Percentiles rank a stretch among this genome's conserved stretches.
These are phyloP conservation scores for Caloboletus firmus DNA, from an alignment of 1,284 basidiomycete species.

Conservation along the genomic window DNA sequence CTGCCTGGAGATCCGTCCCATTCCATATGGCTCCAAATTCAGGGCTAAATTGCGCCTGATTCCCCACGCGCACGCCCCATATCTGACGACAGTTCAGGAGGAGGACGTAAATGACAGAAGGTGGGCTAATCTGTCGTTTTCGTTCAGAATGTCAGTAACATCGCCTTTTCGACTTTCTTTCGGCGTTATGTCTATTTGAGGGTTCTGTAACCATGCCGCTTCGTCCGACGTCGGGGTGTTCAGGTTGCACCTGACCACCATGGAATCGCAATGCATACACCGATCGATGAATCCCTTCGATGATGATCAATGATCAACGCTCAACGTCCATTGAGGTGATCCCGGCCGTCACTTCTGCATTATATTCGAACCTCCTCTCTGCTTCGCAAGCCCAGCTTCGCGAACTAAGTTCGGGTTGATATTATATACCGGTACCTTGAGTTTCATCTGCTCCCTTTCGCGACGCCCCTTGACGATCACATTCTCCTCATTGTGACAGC, in stretches of 20 bases:
- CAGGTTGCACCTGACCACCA: neutral
- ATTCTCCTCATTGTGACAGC: neutral
- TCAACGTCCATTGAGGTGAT: neutral
- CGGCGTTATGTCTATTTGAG: neutral
- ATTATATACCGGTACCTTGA: neutral
- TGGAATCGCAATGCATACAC: neutral
- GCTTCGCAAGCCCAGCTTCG: neutral
- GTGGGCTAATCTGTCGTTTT: neutral
- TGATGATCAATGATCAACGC: slow-evolving; percentile 3
- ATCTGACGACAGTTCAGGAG: slow-evolving; percentile 1
- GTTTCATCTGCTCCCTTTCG: neutral
- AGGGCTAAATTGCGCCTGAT: neutral
- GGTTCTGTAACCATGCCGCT: neutral
- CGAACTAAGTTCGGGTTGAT: neutral
- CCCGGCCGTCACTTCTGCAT: neutral
- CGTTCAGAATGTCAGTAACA: neutral
- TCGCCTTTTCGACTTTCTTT: neutral
- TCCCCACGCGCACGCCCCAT: neutral
- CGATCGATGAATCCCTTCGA: neutral
- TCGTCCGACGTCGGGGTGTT: neutral
- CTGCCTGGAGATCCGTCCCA: neutral
- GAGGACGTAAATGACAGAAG: neutral
- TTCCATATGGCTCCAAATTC: neutral
- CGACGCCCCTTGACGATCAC: neutral
- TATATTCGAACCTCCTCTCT: neutral